A percentile compares a stretch with the other conserved stretches of the same genome.
These are phyloP conservation scores for Huntiella omanensis DNA, from an alignment of 2,329 filamentous ascomycete genomes.

Conservation along the genomic window DNA sequence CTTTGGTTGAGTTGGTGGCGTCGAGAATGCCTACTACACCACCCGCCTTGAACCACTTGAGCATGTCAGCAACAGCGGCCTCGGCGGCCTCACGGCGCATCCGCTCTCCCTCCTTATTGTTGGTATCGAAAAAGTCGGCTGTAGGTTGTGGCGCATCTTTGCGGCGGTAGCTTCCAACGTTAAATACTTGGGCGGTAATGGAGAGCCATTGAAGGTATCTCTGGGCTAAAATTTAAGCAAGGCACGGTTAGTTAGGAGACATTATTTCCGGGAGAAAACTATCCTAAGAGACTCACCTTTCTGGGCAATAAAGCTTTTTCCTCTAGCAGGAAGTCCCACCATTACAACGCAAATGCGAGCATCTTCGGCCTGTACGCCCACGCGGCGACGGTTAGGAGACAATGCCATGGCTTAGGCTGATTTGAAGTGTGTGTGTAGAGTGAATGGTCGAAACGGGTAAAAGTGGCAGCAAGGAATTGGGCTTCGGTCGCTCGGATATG, in stretches of 20 bases:
- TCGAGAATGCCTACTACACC: slow-evolving; percentile 88
- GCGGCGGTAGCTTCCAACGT: slow-evolving; percentile 89
- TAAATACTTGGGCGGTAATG: slow-evolving; percentile 86
- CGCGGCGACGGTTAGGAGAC: slow-evolving; percentile 19
- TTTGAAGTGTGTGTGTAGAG: background rate
- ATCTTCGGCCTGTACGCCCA: slow-evolving; percentile 77
- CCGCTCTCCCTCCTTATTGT: slow-evolving; percentile 77
- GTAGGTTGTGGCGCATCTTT: slow-evolving; percentile 74
- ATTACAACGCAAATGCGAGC: slow-evolving; percentile 96
- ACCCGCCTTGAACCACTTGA: slow-evolving; percentile 65
- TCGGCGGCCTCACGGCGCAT: slow-evolving; percentile 76
- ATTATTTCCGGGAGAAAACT: background rate
- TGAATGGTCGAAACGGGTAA: background rate
- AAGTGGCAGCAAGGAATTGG: no score
- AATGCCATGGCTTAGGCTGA: slow-evolving; percentile 5
- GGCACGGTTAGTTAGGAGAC: background rate
- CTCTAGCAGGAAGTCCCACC: slow-evolving; percentile 87
- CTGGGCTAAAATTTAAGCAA: slow-evolving; percentile 38
- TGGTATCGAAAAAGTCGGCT: slow-evolving; percentile 87
- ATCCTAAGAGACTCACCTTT: slow-evolving; percentile 46
- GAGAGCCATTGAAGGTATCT: slow-evolving; percentile 95
- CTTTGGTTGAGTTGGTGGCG: slow-evolving; percentile 89
- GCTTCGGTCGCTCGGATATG: no score
- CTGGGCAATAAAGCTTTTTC: slow-evolving; percentile 94
- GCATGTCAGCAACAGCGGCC: slow-evolving; percentile 83